phyloP scores from a whole-genome alignment of 306 rosid species.

The Abrus precatorius region DNA sequence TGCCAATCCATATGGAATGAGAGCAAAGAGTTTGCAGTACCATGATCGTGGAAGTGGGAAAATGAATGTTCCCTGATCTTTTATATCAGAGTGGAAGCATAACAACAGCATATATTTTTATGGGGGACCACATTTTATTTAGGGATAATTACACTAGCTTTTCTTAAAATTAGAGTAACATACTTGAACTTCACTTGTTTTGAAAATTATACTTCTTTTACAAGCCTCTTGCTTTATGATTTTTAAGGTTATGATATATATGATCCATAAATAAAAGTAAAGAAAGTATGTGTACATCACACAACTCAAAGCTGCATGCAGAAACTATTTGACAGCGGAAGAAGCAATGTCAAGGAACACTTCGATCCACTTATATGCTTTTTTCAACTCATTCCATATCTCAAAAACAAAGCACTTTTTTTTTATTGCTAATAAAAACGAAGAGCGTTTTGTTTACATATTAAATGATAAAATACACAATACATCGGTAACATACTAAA shows the following conservation, averaged over 20 bases:
- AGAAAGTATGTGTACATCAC: too few species aligned
- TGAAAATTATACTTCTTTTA: too few species aligned
- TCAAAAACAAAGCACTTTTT: background rate
- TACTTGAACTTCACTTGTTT: too few species aligned
- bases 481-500: background rate
- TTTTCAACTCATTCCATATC: background rate
- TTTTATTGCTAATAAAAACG: background rate
- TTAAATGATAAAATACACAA: background rate
- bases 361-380: slow-evolving; percentile 33
- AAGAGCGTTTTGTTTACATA: background rate
- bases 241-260: too few species aligned
- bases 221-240: too few species aligned
- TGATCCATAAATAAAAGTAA: too few species aligned
- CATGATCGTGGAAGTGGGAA: slow-evolving; percentile 13
- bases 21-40: slow-evolving; percentile 14
- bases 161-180: too few species aligned
- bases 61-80: slow-evolving; percentile 35
- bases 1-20: slow-evolving; percentile 18
- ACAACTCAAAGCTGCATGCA: slow-evolving; percentile 50
- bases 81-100: slow-evolving; percentile 35
- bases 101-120: slow-evolving; percentile 36
- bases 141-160: background rate
- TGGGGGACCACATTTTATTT: slow-evolving; percentile 51
- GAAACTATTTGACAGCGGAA: slow-evolving; percentile 43
- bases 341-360: slow-evolving; percentile 38